Base-by-base conservation (phyloP, 2,329 filamentous ascomycete species). In the Sporothrix globosa region DNA sequence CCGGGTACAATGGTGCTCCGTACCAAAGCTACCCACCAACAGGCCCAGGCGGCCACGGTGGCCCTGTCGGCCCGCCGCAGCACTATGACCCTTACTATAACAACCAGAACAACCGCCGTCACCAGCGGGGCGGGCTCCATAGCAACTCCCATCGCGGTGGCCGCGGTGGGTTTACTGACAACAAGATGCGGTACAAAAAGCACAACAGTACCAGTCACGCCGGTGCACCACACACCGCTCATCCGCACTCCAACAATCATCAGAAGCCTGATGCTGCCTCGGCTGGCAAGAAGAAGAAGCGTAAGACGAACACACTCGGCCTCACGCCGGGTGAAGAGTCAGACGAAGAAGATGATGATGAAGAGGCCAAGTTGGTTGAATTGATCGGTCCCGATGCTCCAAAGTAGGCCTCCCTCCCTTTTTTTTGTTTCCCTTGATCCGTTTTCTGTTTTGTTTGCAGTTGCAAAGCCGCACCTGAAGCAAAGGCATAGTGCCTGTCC, bases 261-360 rank as follows among this genome's bases (percentile, higher is more conserved):
- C 83, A 85, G 80, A 85, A 85, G 81, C 81, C 83, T 85, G 83
- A 85, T 81, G 80, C 81, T 76, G 78, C 81, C 75, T 80, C 80
- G 70, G 81, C 82, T 30, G 83, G 83, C 71, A 90, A 89, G 78
- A 90, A 89, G 78, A 92, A 91, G 83, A 91, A 90, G 82, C 86
- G 89, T 70, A 90, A 89, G 81, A 88, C 87, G 52, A 91, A 91
- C 74, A 89, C 88, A 1, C 84, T 93, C 30, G 91, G 91, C 46
- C 82, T 94, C 65, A 91, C 89, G 10, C 89, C 90, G 19, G 87
- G 86, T 39, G 85, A 88, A 74, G 86, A 87, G 67, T 88, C 85
- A 4, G 90, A 91, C 70, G 89, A 91, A 63, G 88, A 90, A 69
- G 87, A 91, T 72, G 83, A 87, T 69, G 91, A 93, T 75, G 92